Base-by-base conservation (phyloP, 2,329 filamentous ascomycete species). In the Karstenula rhodostoma region DNA sequence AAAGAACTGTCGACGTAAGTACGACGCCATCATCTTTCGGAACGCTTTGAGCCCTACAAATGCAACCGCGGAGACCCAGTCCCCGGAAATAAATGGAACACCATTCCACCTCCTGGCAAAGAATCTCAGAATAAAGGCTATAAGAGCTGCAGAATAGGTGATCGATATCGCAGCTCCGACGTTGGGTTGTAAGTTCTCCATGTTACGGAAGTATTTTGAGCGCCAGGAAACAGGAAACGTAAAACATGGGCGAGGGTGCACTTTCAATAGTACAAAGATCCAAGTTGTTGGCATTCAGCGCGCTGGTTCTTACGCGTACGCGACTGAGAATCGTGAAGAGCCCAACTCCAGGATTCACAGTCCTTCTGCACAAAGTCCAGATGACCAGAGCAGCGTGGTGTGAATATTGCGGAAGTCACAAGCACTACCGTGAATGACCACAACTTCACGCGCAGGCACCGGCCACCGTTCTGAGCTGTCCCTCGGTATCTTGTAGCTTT, bases 101-200 rank as follows among this genome's bases (percentile, higher is more conserved):
- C 22, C 22, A 12, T 43, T 57, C 44, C 23, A 23, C 5, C 17
- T 42, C n/a, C 47, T 50, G 23, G 37, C 47, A 9, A 33, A 44
- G 13, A 58, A 23, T 23, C 56, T 27, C 17, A 52, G 17, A 25
- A 52, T 17, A 17, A 58, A 52, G 13, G 56, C 56, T 3, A 58
- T 46, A 7, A 58, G 46, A 15, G 56, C 56, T 19, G 43, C 23
- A n/a, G 29, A 44, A 29, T 58, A 58, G 25, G 56, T 58, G 3
- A 27, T 32, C 12, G 40, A 44, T 43, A 49, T 33, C 15, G 33
- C 35, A 32, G 37, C 56, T 13, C 23, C 37, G 19, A 58, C 35
- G n/a, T 58, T 42, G 5, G 56, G 47, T 52, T 52, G 56, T 9
- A 48, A 15, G 8, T 47, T 51, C n/a, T 35, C 25, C 47, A 58